These are phyloP conservation scores for Colletotrichum theobromicola DNA, from an alignment of 2,329 filamentous ascomycete species.

Conservation along the genomic window DNA sequence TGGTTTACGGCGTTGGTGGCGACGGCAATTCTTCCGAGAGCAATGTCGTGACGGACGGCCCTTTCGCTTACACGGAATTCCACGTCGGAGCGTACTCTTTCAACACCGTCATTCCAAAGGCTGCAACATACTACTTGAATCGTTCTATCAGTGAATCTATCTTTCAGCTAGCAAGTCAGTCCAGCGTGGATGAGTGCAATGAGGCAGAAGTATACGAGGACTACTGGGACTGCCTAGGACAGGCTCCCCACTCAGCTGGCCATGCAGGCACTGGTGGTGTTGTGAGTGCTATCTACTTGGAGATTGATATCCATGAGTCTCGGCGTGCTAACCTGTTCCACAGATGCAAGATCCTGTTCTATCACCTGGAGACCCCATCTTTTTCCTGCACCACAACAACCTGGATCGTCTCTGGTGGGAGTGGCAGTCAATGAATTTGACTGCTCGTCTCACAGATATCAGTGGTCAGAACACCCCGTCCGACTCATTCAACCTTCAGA, in stretches of 20 bases:
- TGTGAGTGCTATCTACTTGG: not conserved
- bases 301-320: not conserved
- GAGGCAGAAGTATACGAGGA: not conserved
- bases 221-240: not conserved
- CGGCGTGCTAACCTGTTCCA: not conserved
- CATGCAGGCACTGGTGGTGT: not conserved
- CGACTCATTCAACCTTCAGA: not conserved
- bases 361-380: not conserved
- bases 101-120: not conserved
- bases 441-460: not conserved
- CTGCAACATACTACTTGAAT: not conserved
- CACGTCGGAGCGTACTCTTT: not conserved
- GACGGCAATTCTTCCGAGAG: not conserved
- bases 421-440: conserved; percentile 9
- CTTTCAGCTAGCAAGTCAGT: not conserved
- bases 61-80: not conserved
- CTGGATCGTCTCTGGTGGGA: not conserved
- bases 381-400: not conserved
- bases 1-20: not conserved
- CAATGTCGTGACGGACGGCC: not conserved
- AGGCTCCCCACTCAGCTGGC: not conserved
- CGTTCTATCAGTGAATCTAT: not conserved
- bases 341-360: not conserved
- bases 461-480: not conserved
- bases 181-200: not conserved